Evolutionary conservation across 2,329 filamentous ascomycete genomes (phyloP), one percentile per base, ranked within the genome.

Genomic region (Phialemoniopsis sp.): DNA sequence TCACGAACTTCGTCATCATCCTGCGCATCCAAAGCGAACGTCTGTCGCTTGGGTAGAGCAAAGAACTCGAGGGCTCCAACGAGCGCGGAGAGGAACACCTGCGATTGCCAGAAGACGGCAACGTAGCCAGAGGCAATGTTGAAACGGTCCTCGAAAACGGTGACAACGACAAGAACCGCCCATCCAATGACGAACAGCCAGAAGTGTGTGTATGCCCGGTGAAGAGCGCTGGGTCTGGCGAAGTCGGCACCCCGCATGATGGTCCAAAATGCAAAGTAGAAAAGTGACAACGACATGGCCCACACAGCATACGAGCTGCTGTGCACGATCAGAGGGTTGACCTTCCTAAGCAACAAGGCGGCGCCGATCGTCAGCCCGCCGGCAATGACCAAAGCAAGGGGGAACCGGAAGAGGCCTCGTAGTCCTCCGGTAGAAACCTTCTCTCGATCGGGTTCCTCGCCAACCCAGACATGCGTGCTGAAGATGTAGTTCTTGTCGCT

Each of bases 311-410:
- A 97, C 35, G 82, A 76, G 52, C 86, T 94, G 63, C 88, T 90
- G 65, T 96, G 93, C n/a, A 93, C 70, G 51, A 97, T 89, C 52
- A 88, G 77, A 2, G 91, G 89, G 55, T 97, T 97, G 56, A 91
- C 67, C 60, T 93, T 94, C 29, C 78, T 78, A 32, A 95, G 54
- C 37, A 97, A 63, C 49, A 86, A 86, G 2, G 87, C 85, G 14
- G 88, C 70, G 1, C 79, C 87, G 17, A 94, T 60, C 0, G 85
- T 79, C n/a, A 85, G 66, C 1, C 73, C 81, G 2, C 76, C 78
- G 1, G 90, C 76, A 28, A 88, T 70, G 15, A 74, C 55, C 31
- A 95, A 70, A 2, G 89, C 80, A 36, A 95, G 66, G 0, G 90
- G 89, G 49, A 89, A 93, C 28, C 91, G 80, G 62, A 89, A 88